A percentile compares a stretch with the other conserved stretches of the same genome.
Conservation (phyloP, 495 filamentous ascomycete species). For the Polyplosphaeria fusca region DNA sequence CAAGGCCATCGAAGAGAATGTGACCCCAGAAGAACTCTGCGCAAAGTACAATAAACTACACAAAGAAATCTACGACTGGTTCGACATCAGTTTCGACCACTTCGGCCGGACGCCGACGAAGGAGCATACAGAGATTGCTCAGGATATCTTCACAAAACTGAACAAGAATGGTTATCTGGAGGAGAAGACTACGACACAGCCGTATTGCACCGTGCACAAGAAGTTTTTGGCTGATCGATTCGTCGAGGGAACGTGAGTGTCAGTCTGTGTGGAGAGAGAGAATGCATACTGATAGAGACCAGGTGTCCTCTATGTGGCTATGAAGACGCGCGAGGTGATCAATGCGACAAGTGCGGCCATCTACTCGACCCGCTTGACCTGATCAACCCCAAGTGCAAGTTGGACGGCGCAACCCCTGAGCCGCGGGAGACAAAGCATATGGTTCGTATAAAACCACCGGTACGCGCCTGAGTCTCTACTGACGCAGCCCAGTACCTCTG, state of each 20-base stretch:
- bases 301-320: slow-evolving; percentile 76
- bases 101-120: slow-evolving; percentile 81
- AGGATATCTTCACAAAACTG: slow-evolving; percentile 77
- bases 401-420: slow-evolving; percentile 75
- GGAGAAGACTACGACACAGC: slow-evolving; percentile 72
- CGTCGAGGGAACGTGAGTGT: slow-evolving; percentile 88
- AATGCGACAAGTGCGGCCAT: slow-evolving; percentile 80
- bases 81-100: slow-evolving; percentile 77
- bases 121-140: slow-evolving; percentile 81
- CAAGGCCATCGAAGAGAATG: slow-evolving; percentile 65
- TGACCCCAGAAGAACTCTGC: slow-evolving; percentile 71
- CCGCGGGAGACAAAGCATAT: slow-evolving; percentile 68
- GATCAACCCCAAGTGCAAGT: slow-evolving; percentile 65
- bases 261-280: no score
- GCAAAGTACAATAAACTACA: slow-evolving; percentile 84
- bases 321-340: slow-evolving; percentile 75
- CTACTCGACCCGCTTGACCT: slow-evolving; percentile 73
- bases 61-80: slow-evolving; percentile 80
- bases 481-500: no score
- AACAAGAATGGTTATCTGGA: slow-evolving; percentile 77
- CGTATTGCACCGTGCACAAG: slow-evolving; percentile 77
- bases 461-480: no score
- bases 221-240: slow-evolving; percentile 90
- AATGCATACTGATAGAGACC: no score
- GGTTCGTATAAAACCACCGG: no score